Base-by-base conservation (phyloP, 306 rosid species). In the Rosa rugosa region DNA sequence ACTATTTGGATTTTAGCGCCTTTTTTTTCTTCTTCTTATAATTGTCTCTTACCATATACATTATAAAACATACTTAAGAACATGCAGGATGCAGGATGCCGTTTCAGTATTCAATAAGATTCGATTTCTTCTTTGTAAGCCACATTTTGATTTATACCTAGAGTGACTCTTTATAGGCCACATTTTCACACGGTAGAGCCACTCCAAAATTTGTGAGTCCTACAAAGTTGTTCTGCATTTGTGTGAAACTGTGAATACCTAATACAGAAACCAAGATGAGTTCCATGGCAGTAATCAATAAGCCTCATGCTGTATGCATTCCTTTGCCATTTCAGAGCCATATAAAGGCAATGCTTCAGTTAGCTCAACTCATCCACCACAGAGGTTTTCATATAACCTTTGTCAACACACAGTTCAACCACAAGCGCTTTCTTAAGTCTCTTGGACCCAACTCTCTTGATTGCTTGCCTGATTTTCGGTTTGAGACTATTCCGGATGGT, bases 281-380 rank as follows among this genome's bases (percentile, higher is more conserved):
- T 60, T 62, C 69, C 23, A 36, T 23, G 4, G 41, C 16, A 16
- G 65, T 20, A 38, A 20, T 11, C 16, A 20, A 54, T 5, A 36
- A 20, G 64, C 78, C 78, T 75, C 78, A 75, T 75, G 78, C 4
- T 1, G 42, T 74, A 6, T 74, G 69, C 10, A 42, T 59, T 54
- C 69, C 78, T 5, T 1, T 5, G 16, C 78, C 78, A 22, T 4
- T 5, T 57, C 78, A 75, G 27, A 41, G 78, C 54, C 78, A 75
- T 16, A 59, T 75, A 22, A 75, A 57, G 40, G 78, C 68, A 75
- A 57, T 75, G 78, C 69, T 60, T 44, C 41, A 71, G 3, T 6
- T 71, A 5, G 56, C 75, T 0, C 17, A 71, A 13, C 59, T 71
- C 4, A 20, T 71, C 17, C 59, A 71, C 54, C 36, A n/a, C 0